Evolutionary conservation across 495 filamentous ascomycete species (phyloP), one percentile per base, ranked within the genome.

Genomic region (Penicillium flavigenum): DNA sequence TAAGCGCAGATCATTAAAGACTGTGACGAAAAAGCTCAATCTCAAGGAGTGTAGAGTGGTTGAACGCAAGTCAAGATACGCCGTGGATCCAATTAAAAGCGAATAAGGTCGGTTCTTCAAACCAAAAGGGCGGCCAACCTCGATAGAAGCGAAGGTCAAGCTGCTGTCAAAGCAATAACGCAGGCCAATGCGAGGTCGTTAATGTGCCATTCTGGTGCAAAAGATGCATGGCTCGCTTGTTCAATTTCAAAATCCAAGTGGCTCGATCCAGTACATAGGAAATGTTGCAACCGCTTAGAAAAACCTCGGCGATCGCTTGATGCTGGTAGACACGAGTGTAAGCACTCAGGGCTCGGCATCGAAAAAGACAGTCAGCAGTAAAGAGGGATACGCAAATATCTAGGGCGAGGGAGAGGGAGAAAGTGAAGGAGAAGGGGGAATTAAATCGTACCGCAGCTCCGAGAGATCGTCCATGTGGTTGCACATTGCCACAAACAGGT

Each of bases 401-500:
- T 16, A 55, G 7, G 19, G 31, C 14, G 56, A 19, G 19, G 58
- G 26, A 47, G 11, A 34, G 4, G 31, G 31, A 34, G 31, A 34
- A n/a, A n/a, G n/a, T n/a, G n/a, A n/a, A 49, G 27, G 27, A 8
- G 27, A 29, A 29, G 27, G 27, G 53, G 47, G 51, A 55, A 16
- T 34, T 16, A 19, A 27, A 56, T 61, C 67, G 45, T 68, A 79
- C 75, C 70, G 65, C 50, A 76, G 66, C 47, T 90, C 88, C 75
- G 84, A 83, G 73, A 96, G 81, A 74, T 96, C 91, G 80, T 96
- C 91, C 68, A 96, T 86, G 79, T 95, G 90, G 76, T 95, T 96
- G 82, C 91, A 94, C 89, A 97, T 89, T 59, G 92, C 91, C 65
- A 96, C 91, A 74, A 96, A 97, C 72, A 97, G 80, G 81, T 96